Base-by-base conservation (phyloP, 108 stramenopile genomes). In the Fragilaria crotonensis region DNA sequence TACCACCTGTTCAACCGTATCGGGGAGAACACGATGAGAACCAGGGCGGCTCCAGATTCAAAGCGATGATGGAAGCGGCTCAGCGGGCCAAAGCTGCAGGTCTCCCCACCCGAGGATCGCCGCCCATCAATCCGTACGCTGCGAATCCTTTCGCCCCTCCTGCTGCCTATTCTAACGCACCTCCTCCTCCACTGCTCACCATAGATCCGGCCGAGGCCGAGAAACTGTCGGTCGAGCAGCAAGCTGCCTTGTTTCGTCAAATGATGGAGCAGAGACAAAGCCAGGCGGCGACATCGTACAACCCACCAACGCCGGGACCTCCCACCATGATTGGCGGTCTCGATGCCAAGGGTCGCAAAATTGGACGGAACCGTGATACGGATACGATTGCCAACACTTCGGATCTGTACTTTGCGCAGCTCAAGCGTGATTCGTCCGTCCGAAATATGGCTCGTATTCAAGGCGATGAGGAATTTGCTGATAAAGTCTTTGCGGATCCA, bases 381-480 rank as follows among this genome's bases (percentile, higher is more conserved):
- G 84, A 81, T 65, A 48, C 70, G 33, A 84, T 91, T 70, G 57
- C 79, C 25, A 91, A 91, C 61, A 79, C 80, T 3, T 71, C 90
- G 49, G 90, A 91, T 54, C 56, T 91, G 31, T 91, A 91, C 70
- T 87, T 91, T 69, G 90, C 86, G 2, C 85, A 87, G 46, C 70
- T 91, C 48, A 91, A 91, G 63, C 77, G 80, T 46, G 90, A 91
- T 67, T 87, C 85, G 9, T 71, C 78, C 11, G 76, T 85, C 33
- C 70, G 90, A 11, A 85, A 71, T 7, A 32, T 67, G 18, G 90
- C 86, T 27, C 62, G 86, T 54, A 19, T 67, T 28, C 25, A 45
- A 19, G 90, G 86, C 14, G 81, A 91, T 57, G 52, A 41, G 0
- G 80, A 85, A 31, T 48, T 59, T 18, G 79, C 86, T 25, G 70